Percentiles rank a stretch among this genome's conserved stretches.
Evolutionary conservation across 2,329 filamentous ascomycete genomes (phyloP).

Genomic region (Stemphylium lycopersici): DNA sequence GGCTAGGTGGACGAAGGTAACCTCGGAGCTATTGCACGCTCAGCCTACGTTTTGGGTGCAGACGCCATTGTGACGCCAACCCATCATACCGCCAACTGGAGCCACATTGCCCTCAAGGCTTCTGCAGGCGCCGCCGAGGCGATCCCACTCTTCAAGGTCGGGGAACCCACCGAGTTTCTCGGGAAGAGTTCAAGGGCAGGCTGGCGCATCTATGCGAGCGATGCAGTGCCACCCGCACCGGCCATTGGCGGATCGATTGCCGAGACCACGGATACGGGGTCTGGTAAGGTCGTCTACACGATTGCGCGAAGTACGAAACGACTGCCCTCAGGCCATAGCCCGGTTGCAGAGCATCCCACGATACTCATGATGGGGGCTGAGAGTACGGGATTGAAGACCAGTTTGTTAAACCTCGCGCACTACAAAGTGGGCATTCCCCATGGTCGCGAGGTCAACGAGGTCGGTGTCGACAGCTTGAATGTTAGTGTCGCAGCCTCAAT

Average conservation of each 20-base stretch:
- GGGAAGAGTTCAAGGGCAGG: constrained; percentile 69
- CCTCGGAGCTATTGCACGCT: constrained; percentile 85
- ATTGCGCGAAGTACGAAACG: constrained; percentile 28
- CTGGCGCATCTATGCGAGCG: constrained; percentile 85
- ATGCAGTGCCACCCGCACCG: constrained; percentile 27
- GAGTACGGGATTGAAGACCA: constrained; percentile 34
- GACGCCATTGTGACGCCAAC: constrained; percentile 81
- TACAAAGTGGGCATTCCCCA: constrained; percentile 67
- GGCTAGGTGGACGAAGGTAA: constrained; percentile 80
- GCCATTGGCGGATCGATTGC: background rate
- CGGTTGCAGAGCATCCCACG: constrained; percentile 61
- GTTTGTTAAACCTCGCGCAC: constrained; percentile 64
- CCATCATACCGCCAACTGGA: constrained; percentile 72
- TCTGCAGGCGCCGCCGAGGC: constrained; percentile 87
- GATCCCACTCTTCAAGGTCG: constrained; percentile 73
- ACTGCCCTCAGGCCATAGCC: constrained; percentile 30
- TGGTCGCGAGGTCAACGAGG: constrained; percentile 53
- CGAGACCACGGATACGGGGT: constrained; percentile 27
- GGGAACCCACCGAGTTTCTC: constrained; percentile 73
- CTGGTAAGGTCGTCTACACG: constrained; percentile 32
- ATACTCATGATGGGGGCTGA: constrained; percentile 71
- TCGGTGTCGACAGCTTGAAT: constrained; percentile 85
- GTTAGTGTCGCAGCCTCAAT: constrained; percentile 87
- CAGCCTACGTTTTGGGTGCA: constrained; percentile 87
- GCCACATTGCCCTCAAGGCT: constrained; percentile 81